Conservation (phyloP, 768 basidiomycete species). For the Suillus fuscotomentosus region DNA sequence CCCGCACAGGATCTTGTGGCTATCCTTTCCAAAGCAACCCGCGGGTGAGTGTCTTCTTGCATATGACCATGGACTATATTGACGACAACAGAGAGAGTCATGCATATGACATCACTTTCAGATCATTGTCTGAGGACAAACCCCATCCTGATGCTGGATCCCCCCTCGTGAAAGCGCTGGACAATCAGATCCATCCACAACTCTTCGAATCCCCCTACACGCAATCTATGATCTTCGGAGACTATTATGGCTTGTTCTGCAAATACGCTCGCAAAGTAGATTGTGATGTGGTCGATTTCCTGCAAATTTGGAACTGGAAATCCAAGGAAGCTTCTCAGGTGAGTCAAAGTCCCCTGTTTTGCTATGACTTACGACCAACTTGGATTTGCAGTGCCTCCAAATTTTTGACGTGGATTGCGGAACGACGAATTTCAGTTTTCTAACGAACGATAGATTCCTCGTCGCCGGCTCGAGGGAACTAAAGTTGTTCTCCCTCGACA, state of each 20-base stretch:
- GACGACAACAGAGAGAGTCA: background rate
- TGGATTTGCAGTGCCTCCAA: background rate
- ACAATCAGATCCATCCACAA: background rate
- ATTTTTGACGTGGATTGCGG: background rate
- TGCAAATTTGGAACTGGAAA: conserved; percentile 2
- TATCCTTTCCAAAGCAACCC: background rate
- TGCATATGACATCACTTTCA: background rate
- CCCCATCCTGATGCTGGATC: background rate
- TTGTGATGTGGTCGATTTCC: background rate
- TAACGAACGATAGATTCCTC: background rate
- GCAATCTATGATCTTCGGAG: background rate
- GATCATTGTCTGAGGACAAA: background rate
- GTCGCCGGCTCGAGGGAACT: background rate
- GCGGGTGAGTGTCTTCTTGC: background rate
- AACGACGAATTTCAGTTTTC: background rate
- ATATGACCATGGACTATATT: background rate
- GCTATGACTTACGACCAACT: background rate
- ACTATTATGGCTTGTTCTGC: background rate
- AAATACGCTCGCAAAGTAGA: background rate
- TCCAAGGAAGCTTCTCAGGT: background rate
- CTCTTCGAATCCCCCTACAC: background rate
- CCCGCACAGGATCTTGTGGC: background rate
- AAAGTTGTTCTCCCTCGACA: background rate
- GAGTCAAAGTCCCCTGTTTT: background rate
- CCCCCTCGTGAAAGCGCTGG: background rate